Conservation (phyloP, 2,329 filamentous ascomycete genomes). For the Cladosporium sp. region DNA sequence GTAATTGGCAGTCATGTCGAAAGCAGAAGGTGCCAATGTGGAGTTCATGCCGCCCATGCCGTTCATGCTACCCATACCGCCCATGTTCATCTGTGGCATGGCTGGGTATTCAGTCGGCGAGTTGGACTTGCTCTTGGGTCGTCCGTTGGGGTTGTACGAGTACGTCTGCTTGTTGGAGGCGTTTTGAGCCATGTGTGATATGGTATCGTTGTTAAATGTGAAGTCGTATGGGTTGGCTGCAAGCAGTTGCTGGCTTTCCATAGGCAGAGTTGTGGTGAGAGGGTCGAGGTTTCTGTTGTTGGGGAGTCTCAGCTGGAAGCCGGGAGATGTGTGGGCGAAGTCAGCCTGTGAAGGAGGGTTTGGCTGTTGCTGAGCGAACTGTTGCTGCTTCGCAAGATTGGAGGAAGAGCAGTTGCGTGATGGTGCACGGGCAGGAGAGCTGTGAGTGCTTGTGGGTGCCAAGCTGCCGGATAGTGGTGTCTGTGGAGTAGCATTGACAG, state of each 20-base stretch:
- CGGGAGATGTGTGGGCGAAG: neutral
- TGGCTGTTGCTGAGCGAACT: slow-evolving; percentile 6
- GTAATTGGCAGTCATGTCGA: slow-evolving; percentile 32
- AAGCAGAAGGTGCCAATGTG: slow-evolving; percentile 41
- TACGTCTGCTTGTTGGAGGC: slow-evolving; percentile 34
- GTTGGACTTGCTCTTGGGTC: slow-evolving; percentile 31
- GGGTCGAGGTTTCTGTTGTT: slow-evolving; percentile 31
- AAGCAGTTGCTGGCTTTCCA: slow-evolving; percentile 56
- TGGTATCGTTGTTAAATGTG: slow-evolving; percentile 48
- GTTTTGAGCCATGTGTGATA: slow-evolving; percentile 27
- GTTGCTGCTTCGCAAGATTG: slow-evolving; percentile 24
- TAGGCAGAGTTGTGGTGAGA: slow-evolving; percentile 52
- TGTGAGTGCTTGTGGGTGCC: slow-evolving; percentile 24
- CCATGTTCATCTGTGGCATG: slow-evolving; percentile 32
- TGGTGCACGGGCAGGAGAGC: slow-evolving; percentile 24
- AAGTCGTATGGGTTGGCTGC: slow-evolving; percentile 45
- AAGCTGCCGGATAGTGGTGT: slow-evolving; percentile 26
- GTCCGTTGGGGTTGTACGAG: slow-evolving; percentile 47
- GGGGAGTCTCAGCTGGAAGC: slow-evolving; percentile 16
- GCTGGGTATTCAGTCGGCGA: slow-evolving; percentile 27
- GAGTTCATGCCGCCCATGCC: slow-evolving; percentile 35
- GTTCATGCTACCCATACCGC: slow-evolving; percentile 34
- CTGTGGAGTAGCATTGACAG: slow-evolving; percentile 31
- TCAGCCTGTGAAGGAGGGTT: neutral
- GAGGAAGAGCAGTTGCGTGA: slow-evolving; percentile 28